phyloP scores from a whole-genome alignment of 441 rosid species.

The Mallotus japonicus region DNA sequence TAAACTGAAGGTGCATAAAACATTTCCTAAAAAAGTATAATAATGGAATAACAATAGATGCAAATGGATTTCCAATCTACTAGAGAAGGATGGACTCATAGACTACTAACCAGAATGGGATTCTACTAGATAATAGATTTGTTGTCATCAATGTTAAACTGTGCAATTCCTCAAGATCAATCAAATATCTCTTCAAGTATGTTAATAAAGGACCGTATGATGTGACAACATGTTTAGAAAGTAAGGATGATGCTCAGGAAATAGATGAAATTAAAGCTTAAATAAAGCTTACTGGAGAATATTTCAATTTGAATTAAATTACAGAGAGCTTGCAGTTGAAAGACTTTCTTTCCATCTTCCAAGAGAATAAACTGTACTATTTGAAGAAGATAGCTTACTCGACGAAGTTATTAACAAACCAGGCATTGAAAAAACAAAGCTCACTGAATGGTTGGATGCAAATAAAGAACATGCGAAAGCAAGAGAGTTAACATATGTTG shows the following conservation, averaged over 20 bases:
- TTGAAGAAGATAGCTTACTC: not conserved
- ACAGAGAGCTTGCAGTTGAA: conserved; percentile 3
- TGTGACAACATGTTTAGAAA: too few species aligned
- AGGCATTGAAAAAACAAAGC: not conserved
- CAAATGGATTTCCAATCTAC: conserved; percentile 6
- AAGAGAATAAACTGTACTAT: conserved; percentile 14
- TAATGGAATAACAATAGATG: not conserved
- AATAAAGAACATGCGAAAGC: not conserved
- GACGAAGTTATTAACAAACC: not conserved
- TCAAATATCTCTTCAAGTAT: not conserved
- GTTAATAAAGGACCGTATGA: not conserved
- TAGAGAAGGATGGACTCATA: not conserved
- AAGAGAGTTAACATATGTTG: not conserved
- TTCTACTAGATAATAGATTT: conserved; percentile 8
- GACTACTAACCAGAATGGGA: not conserved
- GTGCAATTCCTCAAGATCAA: not conserved
- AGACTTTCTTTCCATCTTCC: conserved; percentile 10
- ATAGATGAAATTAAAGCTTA: not conserved
- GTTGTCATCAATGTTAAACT: not conserved
- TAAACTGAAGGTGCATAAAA: not conserved
- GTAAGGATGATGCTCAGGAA: too few species aligned
- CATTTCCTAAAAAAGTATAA: conserved; percentile 1
- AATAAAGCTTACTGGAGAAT: not conserved
- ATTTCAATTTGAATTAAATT: conserved; percentile 24
- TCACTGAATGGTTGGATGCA: not conserved